Conservation (phyloP, 352 stramenopile species). For the Pythium inflatum region DNA sequence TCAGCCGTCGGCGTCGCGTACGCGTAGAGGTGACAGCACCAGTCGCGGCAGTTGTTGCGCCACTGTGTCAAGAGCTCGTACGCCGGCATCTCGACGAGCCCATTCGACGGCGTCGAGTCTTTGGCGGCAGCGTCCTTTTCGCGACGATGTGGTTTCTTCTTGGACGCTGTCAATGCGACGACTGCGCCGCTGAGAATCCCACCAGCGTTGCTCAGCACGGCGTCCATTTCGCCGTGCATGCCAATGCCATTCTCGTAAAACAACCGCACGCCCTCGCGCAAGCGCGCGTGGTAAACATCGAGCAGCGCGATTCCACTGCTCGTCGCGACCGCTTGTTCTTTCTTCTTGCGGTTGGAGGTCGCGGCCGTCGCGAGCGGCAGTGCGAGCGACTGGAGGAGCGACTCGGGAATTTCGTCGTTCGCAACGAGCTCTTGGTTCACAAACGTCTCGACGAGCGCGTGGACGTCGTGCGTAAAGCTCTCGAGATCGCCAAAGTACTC, state of each 20-base stretch:
- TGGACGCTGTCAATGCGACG: conserved; percentile 38
- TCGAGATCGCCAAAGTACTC: conserved; percentile 65
- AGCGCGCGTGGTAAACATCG: conserved; percentile 57
- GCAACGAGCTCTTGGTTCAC: conserved; percentile 55
- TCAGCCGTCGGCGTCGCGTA: conserved; percentile 68
- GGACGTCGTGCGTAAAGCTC: conserved; percentile 43
- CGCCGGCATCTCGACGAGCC: conserved; percentile 54
- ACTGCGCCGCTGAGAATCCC: conserved; percentile 33
- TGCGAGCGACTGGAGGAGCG: conserved; percentile 47
- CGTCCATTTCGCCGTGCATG: conserved; percentile 83
- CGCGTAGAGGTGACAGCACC: conserved; percentile 75
- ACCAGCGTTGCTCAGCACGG: conserved; percentile 44
- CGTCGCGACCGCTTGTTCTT: conserved; percentile 9
- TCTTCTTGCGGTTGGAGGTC: conserved; percentile 29
- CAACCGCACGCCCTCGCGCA: conserved; percentile 69
- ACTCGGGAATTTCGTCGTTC: conserved; percentile 9
- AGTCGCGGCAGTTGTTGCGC: conserved; percentile 80
- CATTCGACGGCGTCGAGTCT: neutral
- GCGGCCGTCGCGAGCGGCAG: conserved; percentile 30
- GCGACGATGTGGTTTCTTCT: conserved; percentile 33
- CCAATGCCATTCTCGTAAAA: conserved; percentile 82
- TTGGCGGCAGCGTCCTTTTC: conserved; percentile 29
- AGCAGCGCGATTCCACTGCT: conserved; percentile 50
- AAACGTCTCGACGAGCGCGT: conserved; percentile 55
- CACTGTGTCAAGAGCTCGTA: conserved; percentile 73